Base-by-base conservation (phyloP, 1,139 yeast genomes). In the Hemisphaericaspora lyxosophila region DNA sequence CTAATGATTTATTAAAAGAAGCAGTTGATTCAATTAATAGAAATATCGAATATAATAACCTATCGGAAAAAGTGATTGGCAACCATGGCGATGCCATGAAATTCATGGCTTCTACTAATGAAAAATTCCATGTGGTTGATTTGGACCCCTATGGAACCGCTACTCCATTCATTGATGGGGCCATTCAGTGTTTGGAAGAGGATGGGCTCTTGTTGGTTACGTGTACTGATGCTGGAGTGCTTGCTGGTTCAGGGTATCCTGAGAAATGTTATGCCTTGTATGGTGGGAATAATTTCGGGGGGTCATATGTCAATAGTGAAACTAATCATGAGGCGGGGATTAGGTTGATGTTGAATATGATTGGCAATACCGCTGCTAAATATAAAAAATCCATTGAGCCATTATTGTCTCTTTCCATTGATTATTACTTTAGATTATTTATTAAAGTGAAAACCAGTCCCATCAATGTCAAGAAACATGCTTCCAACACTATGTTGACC, bases 61-160 rank as follows among this genome's bases (percentile, higher is more conserved):
- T 86, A 3, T 55, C 59, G 4, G 56, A 56, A 17, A 62, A 66
- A 25, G 88, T 92, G 18, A 60, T 57, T 29, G 73, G 94, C 8
- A 82, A 86, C 51, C 75, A 76, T 50, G 96, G 92, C 16, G 97
- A 92, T 64, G 98, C 98, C 18, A 87, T 85, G 47, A 79, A 79
- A 34, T 79, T 75, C 55, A 88, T 92, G 96, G 39, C 37, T 8
- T 38, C 45, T 38, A 57, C 73, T 1, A 57, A 63, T 22, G 65
- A 64, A 16, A 70, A 72, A 38, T 85, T 84, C 62, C 95, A 92
- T 55, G 86, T 87, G 8, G 80, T 94, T 41, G 99, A 92, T 62
- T 73, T 92, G 40, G 99, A 92, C 57, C 99, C 99, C 0, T 92
- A 92, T 57, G 99, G 99, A 15, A 85, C 97, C 0, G 98, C 97